Evolutionary conservation across 2,329 filamentous ascomycete genomes (phyloP).

Genomic region (Alternaria burnsii): DNA sequence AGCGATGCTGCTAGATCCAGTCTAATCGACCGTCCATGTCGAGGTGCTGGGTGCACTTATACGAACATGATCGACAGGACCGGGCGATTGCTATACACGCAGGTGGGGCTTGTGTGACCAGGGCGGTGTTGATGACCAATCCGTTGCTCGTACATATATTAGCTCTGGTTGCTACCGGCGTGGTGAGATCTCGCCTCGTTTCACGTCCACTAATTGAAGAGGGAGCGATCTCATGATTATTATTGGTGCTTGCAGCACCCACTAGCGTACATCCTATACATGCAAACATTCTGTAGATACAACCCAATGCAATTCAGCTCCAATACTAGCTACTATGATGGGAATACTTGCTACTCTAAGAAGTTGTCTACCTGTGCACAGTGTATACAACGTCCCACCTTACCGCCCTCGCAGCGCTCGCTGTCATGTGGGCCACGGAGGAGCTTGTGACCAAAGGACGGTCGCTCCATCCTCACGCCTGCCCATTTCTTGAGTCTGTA

Average conservation of each 20-base stretch:
- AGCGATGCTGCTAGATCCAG: background rate
- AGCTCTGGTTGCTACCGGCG: too few species aligned
- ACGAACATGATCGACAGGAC: background rate
- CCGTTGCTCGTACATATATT: background rate
- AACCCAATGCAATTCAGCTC: fast-evolving
- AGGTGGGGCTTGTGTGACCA: background rate
- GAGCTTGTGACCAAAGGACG: background rate
- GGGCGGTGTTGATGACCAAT: background rate
- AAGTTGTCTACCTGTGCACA: too few species aligned
- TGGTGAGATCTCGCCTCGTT: background rate
- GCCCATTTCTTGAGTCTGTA: conserved; percentile 36
- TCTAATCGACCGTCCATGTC: fast-evolving
- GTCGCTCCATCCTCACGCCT: conserved; percentile 18
- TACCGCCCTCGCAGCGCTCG: conserved; percentile 8
- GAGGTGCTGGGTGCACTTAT: background rate
- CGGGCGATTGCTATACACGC: background rate
- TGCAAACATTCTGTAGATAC: too few species aligned
- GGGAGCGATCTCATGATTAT: too few species aligned
- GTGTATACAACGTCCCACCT: conserved; percentile 1
- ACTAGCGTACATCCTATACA: too few species aligned
- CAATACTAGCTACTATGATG: background rate
- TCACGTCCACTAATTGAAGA: background rate
- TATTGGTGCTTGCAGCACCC: too few species aligned
- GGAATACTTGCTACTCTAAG: too few species aligned
- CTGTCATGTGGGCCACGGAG: background rate